Base-by-base conservation (phyloP, 345 rosid species). In the Aquilaria sinensis region DNA sequence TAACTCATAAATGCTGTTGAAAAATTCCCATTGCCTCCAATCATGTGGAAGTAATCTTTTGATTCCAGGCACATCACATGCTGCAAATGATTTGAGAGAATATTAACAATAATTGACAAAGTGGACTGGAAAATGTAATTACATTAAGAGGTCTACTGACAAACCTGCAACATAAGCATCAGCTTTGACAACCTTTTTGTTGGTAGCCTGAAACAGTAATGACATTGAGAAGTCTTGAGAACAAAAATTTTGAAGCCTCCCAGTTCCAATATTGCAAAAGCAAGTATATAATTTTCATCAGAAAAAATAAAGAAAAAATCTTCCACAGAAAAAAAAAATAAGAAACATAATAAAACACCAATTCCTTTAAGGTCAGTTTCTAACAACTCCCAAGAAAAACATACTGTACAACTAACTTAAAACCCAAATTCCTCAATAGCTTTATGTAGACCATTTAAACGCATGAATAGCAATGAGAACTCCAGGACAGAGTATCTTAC, bases 61-160 rank as follows among this genome's bases (percentile, higher is more conserved):
- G 68, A 94, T 94, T 75, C 97, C 97, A 33, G 96, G 97, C 63
- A 90, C 93, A 81, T 90, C 99, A 66, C 95, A 88, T 31, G 99
- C 99, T 88, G 87, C 54, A 70, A 74, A 11, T 46, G 60, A 53
- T 60, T 16, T 31, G 3, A 6, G 31, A 49, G 37, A 31, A 23
- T 23, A 23, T 23, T 23, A 23, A 31, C 64, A 51, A 56, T 31
- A 37, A 60, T 4, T 32, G 10, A 34, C 10, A n/a, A 11, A 41
- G 8, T 16, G 9, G 11, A 49, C 54, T 29, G 30, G 16, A 16
- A 53, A 46, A 31, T 5, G 10, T 12, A 16, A 51, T 5, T 37
- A 50, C 15, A 31, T 31, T 37, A 56, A 53, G 31, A 57, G 41
- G 37, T 49, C 53, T 29, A 34, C 64, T 53, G 3, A 61, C 73